These are phyloP conservation scores for Fusarium denticulatum DNA, from an alignment of 2,329 filamentous ascomycete genomes.

Conservation along the genomic window DNA sequence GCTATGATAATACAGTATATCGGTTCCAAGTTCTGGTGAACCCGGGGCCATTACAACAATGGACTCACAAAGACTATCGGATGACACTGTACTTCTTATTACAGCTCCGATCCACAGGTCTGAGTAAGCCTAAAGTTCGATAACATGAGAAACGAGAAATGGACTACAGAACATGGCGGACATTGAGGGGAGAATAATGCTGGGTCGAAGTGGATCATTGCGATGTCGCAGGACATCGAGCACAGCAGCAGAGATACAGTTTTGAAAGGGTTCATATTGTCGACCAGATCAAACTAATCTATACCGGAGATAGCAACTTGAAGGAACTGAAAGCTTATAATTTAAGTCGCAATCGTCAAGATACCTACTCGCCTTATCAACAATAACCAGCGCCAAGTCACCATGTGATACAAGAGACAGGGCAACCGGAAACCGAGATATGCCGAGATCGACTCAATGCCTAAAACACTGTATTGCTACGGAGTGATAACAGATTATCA, in stretches of 20 bases:
- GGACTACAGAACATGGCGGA: neutral
- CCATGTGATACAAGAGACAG: neutral
- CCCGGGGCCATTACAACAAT: neutral
- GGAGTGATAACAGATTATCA: neutral
- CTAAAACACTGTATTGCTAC: neutral
- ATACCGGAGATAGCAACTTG: rapidly evolving
- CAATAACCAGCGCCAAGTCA: neutral
- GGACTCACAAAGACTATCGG: too few relatives aligned
- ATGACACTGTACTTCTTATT: neutral
- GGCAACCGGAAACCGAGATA: neutral
- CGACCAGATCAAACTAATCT: neutral
- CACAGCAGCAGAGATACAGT: neutral
- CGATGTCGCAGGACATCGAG: neutral
- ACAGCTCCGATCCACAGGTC: rapidly evolving
- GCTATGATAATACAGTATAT: neutral
- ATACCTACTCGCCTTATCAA: neutral
- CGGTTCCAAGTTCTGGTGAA: neutral
- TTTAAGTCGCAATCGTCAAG: neutral
- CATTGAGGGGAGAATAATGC: neutral
- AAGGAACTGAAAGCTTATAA: too few relatives aligned
- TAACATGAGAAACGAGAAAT: neutral
- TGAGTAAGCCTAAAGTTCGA: neutral
- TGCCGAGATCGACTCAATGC: neutral
- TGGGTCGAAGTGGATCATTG: rapidly evolving
- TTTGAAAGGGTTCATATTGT: rapidly evolving